These are phyloP conservation scores for Kodamaea jinghongensis DNA, from an alignment of 805 yeast genomes.

Conservation along the genomic window DNA sequence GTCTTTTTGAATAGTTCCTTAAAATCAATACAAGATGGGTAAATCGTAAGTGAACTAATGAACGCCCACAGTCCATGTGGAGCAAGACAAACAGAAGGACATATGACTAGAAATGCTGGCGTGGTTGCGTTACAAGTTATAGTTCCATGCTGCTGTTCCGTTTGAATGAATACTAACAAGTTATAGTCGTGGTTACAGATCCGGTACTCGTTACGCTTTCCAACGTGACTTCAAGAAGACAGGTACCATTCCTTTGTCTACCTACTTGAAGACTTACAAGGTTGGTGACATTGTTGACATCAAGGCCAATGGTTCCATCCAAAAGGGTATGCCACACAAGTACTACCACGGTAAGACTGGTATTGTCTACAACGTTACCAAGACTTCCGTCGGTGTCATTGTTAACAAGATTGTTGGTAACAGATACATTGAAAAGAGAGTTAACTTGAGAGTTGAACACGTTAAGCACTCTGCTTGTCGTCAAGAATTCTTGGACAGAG, in stretches of 20 bases:
- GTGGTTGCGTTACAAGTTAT: too few species aligned
- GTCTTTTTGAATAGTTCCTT: conserved; percentile 13
- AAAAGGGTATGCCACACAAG: conserved; percentile 99
- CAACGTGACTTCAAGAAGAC: conserved; percentile 98
- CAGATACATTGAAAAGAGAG: conserved; percentile 99
- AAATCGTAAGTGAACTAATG: conserved; percentile 33
- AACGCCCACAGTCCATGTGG: neutral
- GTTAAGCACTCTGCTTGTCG: conserved; percentile 99
- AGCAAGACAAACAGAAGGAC: too few species aligned
- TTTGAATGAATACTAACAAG: conserved; percentile 24
- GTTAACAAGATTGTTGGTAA: conserved; percentile 97
- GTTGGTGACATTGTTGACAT: conserved; percentile 99
- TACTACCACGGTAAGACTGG: conserved; percentile 99
- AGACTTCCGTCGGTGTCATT: conserved; percentile 96
- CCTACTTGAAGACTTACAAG: conserved; percentile 96
- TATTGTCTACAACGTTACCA: conserved; percentile 98
- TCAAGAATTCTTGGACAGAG: conserved; percentile 98
- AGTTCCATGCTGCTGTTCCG: too few species aligned
- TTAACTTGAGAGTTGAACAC: conserved; percentile 98
- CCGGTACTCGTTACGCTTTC: conserved; percentile 99
- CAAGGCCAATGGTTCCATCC: conserved; percentile 98
- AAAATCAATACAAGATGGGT: conserved; percentile 30
- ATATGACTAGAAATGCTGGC: too few species aligned
- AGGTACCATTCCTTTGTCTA: conserved; percentile 91
- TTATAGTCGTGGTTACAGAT: conserved; percentile 92